phyloP scores from a whole-genome alignment of 345 rosid species.

The Euphorbia tirucalli region DNA sequence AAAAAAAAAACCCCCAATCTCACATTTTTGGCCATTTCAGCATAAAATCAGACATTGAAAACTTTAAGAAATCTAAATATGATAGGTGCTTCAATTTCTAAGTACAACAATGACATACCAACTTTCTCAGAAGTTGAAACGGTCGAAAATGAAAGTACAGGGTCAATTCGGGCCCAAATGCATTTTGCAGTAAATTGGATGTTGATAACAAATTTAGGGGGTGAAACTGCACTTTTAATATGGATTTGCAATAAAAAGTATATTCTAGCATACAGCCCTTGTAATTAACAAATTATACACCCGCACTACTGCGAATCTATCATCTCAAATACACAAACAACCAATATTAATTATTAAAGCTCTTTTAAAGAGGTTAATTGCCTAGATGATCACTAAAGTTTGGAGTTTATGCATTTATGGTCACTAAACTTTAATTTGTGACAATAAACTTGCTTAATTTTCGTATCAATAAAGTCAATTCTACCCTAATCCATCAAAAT shows the following conservation, averaged over 20 bases:
- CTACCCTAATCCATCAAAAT: no score
- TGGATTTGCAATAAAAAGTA: background rate
- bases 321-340: no score
- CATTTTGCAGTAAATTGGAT: background rate
- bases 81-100: background rate
- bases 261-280: background rate
- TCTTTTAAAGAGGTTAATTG: no score
- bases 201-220: background rate
- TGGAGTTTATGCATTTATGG: no score
- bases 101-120: background rate
- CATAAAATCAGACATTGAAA: background rate
- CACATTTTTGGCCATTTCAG: background rate
- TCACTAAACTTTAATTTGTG: no score
- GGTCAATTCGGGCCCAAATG: background rate
- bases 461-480: no score
- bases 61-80: no score
- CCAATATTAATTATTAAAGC: no score
- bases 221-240: background rate
- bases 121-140: background rate
- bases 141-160: background rate
- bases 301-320: no score
- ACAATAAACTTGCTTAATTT: no score
- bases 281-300: background rate
- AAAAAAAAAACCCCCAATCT: no score
- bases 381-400: no score